phyloP scores from a whole-genome alignment of 306 rosid species.

The Vigna mungo region DNA sequence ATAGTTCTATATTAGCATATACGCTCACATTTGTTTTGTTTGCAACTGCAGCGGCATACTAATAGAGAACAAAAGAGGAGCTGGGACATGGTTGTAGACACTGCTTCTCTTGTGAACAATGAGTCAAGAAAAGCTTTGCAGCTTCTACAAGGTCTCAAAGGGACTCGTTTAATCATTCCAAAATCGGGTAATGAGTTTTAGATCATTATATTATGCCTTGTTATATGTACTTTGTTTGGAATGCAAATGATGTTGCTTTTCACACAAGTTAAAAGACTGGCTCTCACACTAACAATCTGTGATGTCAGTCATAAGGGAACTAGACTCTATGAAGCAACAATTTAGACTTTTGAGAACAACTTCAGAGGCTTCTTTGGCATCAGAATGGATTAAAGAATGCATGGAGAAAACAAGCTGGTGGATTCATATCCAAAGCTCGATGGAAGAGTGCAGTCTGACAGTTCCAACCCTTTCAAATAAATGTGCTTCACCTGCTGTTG shows the following conservation, averaged over 20 bases:
- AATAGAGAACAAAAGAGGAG: conserved; percentile 51
- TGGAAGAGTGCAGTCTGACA: conserved; percentile 55
- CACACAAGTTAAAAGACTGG: background rate
- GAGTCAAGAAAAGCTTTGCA: conserved; percentile 83
- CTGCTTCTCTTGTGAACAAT: conserved; percentile 75
- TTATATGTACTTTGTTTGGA: background rate
- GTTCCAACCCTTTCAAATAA: conserved; percentile 68
- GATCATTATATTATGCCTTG: background rate
- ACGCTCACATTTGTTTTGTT: conserved; percentile 41
- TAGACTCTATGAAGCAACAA: conserved; percentile 59
- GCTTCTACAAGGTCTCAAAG: conserved; percentile 81
- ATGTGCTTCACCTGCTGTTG: conserved; percentile 65
- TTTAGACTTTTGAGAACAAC: conserved; percentile 61
- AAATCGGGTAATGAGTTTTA: conserved; percentile 63
- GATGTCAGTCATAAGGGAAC: conserved; percentile 68
- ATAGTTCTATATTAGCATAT: conserved; percentile 32
- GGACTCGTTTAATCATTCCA: conserved; percentile 80
- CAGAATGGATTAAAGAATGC: conserved; percentile 81
- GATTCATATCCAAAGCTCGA: conserved; percentile 82
- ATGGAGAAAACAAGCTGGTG: conserved; percentile 69
- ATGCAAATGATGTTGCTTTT: conserved; percentile 8
- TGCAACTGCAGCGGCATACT: conserved; percentile 66
- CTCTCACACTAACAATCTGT: conserved; percentile 31
- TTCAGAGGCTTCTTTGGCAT: conserved; percentile 64
- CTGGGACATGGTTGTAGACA: conserved; percentile 83